A percentile compares a stretch with the other conserved stretches of the same genome.
phyloP scores from a whole-genome alignment of 805 yeast species.

The Schizosaccharomyces lindneri region DNA sequence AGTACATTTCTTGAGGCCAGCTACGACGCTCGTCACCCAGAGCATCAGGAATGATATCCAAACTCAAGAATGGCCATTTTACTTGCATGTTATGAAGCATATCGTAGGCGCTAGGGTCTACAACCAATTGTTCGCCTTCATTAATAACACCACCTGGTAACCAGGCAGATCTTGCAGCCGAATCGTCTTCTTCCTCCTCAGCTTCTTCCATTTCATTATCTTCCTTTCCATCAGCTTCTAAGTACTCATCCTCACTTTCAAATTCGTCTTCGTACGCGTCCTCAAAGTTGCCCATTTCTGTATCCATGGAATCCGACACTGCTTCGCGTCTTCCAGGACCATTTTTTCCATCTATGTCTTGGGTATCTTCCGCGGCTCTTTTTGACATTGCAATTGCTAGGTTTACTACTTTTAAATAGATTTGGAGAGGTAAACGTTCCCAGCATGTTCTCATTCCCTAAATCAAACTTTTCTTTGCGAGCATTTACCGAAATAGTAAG shows the following conservation, averaged over 20 bases:
- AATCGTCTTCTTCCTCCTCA: slow-evolving; percentile 16
- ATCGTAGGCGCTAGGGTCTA: slow-evolving; percentile 86
- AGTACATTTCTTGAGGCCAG: slow-evolving; percentile 66
- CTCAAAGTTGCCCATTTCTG: slow-evolving; percentile 30
- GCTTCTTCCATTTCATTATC: slow-evolving; percentile 57
- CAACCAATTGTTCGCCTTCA: slow-evolving; percentile 85
- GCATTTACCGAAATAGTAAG: no score
- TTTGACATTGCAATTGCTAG: slow-evolving; percentile 5
- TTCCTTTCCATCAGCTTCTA: slow-evolving; percentile 60
- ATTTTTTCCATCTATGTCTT: slow-evolving; percentile 18
- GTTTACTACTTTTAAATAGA: no score
- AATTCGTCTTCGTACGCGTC: slow-evolving; percentile 30
- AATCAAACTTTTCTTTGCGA: no score
- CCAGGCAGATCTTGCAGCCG: slow-evolving; percentile 28
- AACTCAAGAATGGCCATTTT: slow-evolving; percentile 92
- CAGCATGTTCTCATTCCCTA: no score
- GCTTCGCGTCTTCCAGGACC: slow-evolving; percentile 5
- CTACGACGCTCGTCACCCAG: slow-evolving; percentile 71
- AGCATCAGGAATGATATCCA: slow-evolving; percentile 68
- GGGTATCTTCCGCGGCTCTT: slow-evolving; percentile 6
- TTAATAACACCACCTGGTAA: slow-evolving; percentile 79
- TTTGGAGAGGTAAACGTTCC: no score
- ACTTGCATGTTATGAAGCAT: slow-evolving; percentile 84
- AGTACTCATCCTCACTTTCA: slow-evolving; percentile 17
- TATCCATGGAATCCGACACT: slow-evolving; percentile 7